Evolutionary conservation across 129 eudicot genomes (phyloP).

Genomic region (Heracleum sosnowskyi): DNA sequence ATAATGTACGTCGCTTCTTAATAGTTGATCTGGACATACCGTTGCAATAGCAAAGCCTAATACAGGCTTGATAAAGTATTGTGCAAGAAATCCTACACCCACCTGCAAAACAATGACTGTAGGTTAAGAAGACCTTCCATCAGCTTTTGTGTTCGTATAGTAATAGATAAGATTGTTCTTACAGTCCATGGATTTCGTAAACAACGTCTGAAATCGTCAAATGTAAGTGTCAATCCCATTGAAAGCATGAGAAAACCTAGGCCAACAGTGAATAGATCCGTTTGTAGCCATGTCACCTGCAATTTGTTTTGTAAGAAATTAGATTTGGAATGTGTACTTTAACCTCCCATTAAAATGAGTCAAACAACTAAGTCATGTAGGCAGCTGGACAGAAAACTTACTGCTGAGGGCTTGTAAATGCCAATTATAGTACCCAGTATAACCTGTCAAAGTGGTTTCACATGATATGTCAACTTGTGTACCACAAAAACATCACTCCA

Average conservation of each 20-base stretch:
- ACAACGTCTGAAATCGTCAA: conserved; percentile 94
- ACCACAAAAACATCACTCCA: neutral
- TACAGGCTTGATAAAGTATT: conserved; percentile 81
- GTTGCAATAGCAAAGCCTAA: conserved; percentile 79
- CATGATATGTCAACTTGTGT: conserved; percentile 5
- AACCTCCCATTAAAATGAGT: neutral
- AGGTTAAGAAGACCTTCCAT: conserved; percentile 3
- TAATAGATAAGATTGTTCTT: conserved; percentile 20
- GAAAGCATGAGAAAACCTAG: conserved; percentile 99
- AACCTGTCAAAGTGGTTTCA: conserved; percentile 52
- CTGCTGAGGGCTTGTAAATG: conserved; percentile 87
- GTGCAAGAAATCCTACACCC: conserved; percentile 96
- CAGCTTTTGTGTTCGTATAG: neutral
- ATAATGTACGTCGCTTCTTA: neutral
- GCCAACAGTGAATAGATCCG: conserved; percentile 86
- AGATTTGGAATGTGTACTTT: neutral
- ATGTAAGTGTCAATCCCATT: conserved; percentile 92
- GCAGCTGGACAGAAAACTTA: conserved; percentile 20
- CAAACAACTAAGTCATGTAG: neutral
- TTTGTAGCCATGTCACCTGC: conserved; percentile 98
- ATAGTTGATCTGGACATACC: conserved; percentile 38
- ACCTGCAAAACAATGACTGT: conserved; percentile 42
- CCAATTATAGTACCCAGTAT: conserved; percentile 85
- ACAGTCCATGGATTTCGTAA: conserved; percentile 98
- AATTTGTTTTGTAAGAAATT: neutral